These are phyloP conservation scores for Cyclotella atomus DNA, from an alignment of 108 stramenopile genomes.

Conservation along the genomic window DNA sequence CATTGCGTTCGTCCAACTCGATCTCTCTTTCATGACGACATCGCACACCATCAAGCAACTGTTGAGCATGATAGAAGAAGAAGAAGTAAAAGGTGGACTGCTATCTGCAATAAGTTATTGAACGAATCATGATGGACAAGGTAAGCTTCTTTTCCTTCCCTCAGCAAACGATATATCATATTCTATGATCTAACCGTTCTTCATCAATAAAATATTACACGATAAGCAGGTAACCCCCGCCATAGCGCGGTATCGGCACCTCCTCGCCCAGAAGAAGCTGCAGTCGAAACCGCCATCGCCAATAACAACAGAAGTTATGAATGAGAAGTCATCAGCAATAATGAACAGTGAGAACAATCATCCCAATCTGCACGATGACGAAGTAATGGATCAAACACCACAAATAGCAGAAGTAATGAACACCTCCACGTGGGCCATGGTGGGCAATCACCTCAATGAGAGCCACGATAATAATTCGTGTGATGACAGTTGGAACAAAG, in stretches of 20 bases:
- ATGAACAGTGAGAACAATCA: background rate
- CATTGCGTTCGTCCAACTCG: too few species aligned
- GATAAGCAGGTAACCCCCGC: conserved; percentile 5
- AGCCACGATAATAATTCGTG: background rate
- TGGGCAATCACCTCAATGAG: conserved; percentile 31
- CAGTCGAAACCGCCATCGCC: background rate
- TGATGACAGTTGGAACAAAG: background rate
- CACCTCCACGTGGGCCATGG: conserved; percentile 36
- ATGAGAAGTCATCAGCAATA: background rate
- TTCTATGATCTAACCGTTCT: too few species aligned
- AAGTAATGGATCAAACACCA: background rate
- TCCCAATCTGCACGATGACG: background rate
- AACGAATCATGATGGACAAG: too few species aligned
- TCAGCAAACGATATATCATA: too few species aligned
- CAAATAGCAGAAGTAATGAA: background rate
- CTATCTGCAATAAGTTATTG: too few species aligned
- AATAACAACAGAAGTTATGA: background rate
- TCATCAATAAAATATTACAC: too few species aligned
- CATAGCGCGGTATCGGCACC: conserved; percentile 20
- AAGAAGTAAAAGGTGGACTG: too few species aligned
- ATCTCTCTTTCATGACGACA: too few species aligned
- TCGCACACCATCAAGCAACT: too few species aligned
- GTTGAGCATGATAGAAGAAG: too few species aligned
- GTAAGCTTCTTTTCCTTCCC: too few species aligned
- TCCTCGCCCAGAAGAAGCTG: conserved; percentile 29